Conservation (phyloP, 352 stramenopile genomes). For the Phytophthora colocasiae region DNA sequence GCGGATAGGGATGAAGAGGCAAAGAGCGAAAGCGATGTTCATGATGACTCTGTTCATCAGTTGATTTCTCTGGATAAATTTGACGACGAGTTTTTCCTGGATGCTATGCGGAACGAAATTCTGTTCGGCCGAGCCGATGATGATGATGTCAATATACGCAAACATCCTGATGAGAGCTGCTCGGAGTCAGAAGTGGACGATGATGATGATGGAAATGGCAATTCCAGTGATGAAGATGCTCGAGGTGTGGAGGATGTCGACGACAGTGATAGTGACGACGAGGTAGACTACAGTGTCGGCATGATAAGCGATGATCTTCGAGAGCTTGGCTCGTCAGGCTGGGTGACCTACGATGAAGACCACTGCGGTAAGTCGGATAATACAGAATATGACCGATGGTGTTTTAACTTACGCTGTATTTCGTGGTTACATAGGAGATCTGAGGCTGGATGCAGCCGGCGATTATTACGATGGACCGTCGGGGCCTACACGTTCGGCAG, state of each 20-base stretch:
- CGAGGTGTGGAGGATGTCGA: background rate
- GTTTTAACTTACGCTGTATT: conserved; percentile 13
- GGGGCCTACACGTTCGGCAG: conserved; percentile 15
- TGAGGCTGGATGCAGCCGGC: conserved; percentile 9
- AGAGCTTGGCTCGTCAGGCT: no score
- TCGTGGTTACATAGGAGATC: background rate
- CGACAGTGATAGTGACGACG: background rate
- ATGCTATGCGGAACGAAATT: background rate
- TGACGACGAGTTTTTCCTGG: background rate
- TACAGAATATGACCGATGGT: no score
- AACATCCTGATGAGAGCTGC: background rate
- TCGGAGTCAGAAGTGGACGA: background rate
- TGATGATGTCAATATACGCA: no score
- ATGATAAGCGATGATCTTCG: no score
- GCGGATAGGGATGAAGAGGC: background rate
- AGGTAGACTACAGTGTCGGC: background rate
- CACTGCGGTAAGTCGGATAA: no score
- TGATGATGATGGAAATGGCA: background rate
- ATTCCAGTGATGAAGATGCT: background rate
- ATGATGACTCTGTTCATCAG: no score
- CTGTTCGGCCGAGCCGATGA: background rate
- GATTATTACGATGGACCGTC: background rate
- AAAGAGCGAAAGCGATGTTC: background rate
- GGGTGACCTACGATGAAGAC: no score
- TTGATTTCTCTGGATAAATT: background rate